phyloP scores from a whole-genome alignment of 1,139 yeast species.

The Yamadazyma oceani region DNA sequence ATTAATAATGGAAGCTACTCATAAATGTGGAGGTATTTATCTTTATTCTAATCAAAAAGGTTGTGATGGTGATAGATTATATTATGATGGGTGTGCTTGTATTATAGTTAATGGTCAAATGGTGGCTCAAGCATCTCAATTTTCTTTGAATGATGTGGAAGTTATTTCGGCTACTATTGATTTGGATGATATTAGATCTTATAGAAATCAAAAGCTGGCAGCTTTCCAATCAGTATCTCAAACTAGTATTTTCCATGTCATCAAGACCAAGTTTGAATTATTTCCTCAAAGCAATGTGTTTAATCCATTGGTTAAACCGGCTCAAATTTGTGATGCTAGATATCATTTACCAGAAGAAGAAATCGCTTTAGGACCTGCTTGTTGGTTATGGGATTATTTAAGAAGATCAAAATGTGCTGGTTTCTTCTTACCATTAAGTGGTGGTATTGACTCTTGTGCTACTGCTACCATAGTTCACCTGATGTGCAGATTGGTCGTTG shows the following conservation, averaged over 20 bases:
- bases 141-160: conserved; percentile 86
- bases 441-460: conserved; percentile 98
- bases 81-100: conserved; percentile 95
- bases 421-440: conserved; percentile 87
- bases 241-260: conserved; percentile 56
- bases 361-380: conserved; percentile 96
- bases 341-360: conserved; percentile 91
- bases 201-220: conserved; percentile 74
- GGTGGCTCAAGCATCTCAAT: conserved; percentile 92
- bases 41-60: conserved; percentile 94
- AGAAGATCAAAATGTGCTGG: conserved; percentile 91
- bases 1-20: conserved; percentile 86
- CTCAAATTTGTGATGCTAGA: conserved; percentile 47
- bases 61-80: conserved; percentile 95
- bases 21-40: conserved; percentile 95
- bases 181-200: conserved; percentile 83
- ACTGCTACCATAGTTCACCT: conserved; percentile 92
- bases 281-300: conserved; percentile 59
- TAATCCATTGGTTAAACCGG: conserved; percentile 65
- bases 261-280: conserved; percentile 61
- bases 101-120: conserved; percentile 89
- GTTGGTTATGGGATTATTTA: conserved; percentile 98
- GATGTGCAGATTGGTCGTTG: conserved; percentile 84
- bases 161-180: conserved; percentile 93
- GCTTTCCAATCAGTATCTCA: conserved; percentile 68